phyloP scores from a whole-genome alignment of 176 grass and related monocot species.

The Cenchrus fungigraminus region DNA sequence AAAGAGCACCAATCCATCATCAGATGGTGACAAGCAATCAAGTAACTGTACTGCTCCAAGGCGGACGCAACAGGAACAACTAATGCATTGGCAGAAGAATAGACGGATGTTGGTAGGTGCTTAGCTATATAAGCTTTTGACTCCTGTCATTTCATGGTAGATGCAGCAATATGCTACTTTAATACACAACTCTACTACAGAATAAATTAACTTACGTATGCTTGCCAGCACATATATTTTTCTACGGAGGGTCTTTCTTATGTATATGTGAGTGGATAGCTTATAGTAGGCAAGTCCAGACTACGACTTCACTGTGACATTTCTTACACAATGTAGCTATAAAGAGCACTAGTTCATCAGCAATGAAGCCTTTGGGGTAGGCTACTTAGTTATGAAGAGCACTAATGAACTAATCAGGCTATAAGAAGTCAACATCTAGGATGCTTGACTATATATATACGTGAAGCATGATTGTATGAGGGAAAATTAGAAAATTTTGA shows the following conservation, averaged over 20 bases:
- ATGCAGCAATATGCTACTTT: neutral
- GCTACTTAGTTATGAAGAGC: slow-evolving; percentile 16
- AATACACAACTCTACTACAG: neutral
- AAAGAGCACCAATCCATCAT: slow-evolving; percentile 54
- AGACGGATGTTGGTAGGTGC: slow-evolving; percentile 84
- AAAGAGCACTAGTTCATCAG: neutral
- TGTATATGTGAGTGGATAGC: neutral
- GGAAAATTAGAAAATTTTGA: neutral
- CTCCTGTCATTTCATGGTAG: neutral
- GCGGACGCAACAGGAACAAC: slow-evolving; percentile 82
- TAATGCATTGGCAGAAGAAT: slow-evolving; percentile 98
- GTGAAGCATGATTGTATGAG: neutral
- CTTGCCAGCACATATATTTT: neutral
- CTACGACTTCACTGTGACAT: neutral
- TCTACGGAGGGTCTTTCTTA: neutral
- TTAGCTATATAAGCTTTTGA: slow-evolving; percentile 9
- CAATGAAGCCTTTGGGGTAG: neutral
- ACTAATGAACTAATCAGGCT: slow-evolving; percentile 2
- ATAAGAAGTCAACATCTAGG: neutral
- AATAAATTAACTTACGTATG: neutral
- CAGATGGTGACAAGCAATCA: slow-evolving; percentile 56
- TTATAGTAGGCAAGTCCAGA: neutral
- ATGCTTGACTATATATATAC: neutral
- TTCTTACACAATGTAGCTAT: slow-evolving; percentile 19
- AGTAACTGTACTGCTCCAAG: slow-evolving; percentile 60